Base-by-base conservation (phyloP, 2,329 filamentous ascomycete species). In the Cercospora sp. region DNA sequence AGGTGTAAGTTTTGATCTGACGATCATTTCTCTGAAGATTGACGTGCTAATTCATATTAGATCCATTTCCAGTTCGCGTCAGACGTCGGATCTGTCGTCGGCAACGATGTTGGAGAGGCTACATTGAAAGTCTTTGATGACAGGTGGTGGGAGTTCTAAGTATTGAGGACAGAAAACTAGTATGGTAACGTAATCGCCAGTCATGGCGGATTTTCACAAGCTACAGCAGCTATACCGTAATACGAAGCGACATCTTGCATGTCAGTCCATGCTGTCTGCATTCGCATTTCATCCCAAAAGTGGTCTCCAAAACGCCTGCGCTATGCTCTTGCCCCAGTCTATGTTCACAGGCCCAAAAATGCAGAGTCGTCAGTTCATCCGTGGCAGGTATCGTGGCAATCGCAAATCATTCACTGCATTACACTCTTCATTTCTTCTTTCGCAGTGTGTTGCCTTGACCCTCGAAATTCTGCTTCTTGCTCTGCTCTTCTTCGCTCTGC, bases 401-500 rank as follows among this genome's bases (percentile, higher is more conserved):
- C 26, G 18, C 49, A 57, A 51, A 45, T 55, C 65, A 24, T 18
- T 28, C 13, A 43, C 43, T 10, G 21, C 45, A 43, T 37, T 16
- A 53, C 40, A 43, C 21, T 34, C 16, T 24, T 59, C 55, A 66
- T 82, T 93, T 94, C 79, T 90, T 90, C 85, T 94, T 96, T 34
- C 86, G 84, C 1, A 97, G 81, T 5, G 91, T 95, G 79, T 97
- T 91, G 0, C 94, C 94, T 72, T 92, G 88, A 0, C 94, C 94
- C 3, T 67, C 60, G 72, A 79, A 79, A 49, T 76, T 71, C 4
- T 90, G 88, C 80, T 97, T 97, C 66, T 81, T 85, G 3, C 86
- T 85, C n/a, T 88, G 84, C 69, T 88, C 86, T 16, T 80, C 77
- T 43, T 88, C 86, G 68, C 90, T 88, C 69, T 89, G 85, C 62